phyloP scores from a whole-genome alignment of 176 grass and related monocot species.

The Pharus latifolius region DNA sequence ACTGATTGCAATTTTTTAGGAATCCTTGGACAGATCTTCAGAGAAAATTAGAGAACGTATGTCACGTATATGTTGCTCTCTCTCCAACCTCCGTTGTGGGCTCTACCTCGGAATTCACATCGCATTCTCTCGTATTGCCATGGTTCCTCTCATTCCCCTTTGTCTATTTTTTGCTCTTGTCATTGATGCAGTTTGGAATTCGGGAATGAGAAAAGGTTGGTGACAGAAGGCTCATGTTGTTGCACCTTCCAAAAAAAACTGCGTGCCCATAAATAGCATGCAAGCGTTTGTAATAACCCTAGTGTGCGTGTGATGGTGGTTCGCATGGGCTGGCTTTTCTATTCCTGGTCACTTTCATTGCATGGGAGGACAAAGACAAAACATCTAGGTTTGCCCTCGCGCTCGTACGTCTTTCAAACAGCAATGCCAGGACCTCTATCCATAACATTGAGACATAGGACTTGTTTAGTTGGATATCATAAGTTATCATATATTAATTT shows the following conservation, averaged over 20 bases:
- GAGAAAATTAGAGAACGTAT: no score
- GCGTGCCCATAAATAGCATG: conserved; percentile 31
- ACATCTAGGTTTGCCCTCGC: no score
- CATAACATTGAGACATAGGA: no score
- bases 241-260: conserved; percentile 15
- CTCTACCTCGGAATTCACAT: neutral
- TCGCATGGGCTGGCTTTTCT: neutral
- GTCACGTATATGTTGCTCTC: neutral
- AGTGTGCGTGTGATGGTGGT: no score
- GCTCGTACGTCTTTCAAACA: no score
- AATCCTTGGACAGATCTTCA: neutral
- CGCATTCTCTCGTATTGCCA: neutral
- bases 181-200: neutral
- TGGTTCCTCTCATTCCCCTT: neutral
- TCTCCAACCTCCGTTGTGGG: no score
- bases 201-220: conserved; percentile 3
- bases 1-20: neutral
- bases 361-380: neutral
- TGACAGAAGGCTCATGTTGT: neutral
- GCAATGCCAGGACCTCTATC: no score
- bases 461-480: no score
- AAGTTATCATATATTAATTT: no score
- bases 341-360: neutral
- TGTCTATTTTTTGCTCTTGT: conserved; percentile 9
- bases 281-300: neutral